Evolutionary conservation across 768 basidiomycete species (phyloP), one percentile per base, ranked within the genome.

Genomic region (Serendipita sp.): DNA sequence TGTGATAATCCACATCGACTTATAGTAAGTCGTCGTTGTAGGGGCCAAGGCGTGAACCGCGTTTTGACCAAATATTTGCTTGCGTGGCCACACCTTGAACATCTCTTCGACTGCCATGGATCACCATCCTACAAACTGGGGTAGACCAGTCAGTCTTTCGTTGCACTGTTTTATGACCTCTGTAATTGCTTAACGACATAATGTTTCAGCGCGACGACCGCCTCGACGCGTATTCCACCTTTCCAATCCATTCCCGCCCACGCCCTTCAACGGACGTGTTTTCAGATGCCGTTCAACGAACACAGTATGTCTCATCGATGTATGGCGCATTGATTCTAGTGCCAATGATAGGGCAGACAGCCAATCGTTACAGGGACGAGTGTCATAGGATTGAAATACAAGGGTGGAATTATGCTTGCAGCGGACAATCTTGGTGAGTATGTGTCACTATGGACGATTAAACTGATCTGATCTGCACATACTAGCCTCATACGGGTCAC

Each of bases 281-380:
- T 66, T 73, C 81, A 2, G 80, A 81, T 3, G 81, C 83, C 44
- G 81, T 91, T 0, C 84, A 92, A 70, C 86, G 76, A 67, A 97
- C 93, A 33, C 91, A 91, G 89, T 90, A 37, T 66, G 74, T 69
- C 44, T 60, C 23, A n/a, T 13, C 44, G 27, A 45, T 58, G 58
- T 40, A 33, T 58, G 36, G 81, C 34, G 40, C 6, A 40, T n/a
- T 53, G 8, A 27, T 62, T n/a, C 4, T 3, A 10, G 36, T n/a
- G n/a, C 52, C 44, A 34, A 10, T 2, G 18, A 15, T 36, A 64
- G 31, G 29, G 48, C 64, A 92, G 90, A 70, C 88, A 93, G 70
- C 96, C 96, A 8, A 85, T 98, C 66, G 91, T 97, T 6, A 98
- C 95, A 0, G 96, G 95, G 65, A 94, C 95, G n/a, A 90, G 87